phyloP scores from a whole-genome alignment of 1,284 basidiomycete species.

The Pulveroboletus sp. region DNA sequence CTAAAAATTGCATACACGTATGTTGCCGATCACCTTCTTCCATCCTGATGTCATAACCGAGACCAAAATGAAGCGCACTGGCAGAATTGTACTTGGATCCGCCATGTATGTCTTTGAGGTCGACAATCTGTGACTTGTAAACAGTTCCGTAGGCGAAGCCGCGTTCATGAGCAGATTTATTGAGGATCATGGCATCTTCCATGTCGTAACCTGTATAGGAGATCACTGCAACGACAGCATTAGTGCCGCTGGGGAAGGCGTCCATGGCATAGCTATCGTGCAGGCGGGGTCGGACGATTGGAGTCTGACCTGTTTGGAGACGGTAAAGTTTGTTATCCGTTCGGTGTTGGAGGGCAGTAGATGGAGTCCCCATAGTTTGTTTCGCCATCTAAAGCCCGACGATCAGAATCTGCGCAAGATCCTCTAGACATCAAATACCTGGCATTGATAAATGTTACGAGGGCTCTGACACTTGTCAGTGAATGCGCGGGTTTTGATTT shows the following conservation, averaged over 20 bases:
- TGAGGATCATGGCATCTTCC: conserved; percentile 99
- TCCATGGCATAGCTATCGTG: conserved; percentile 99
- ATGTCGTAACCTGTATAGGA: conserved; percentile 99
- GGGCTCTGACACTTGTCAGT: conserved; percentile 51
- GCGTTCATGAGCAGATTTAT: conserved; percentile 97
- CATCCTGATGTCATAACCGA: conserved; percentile 73
- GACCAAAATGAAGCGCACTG: conserved; percentile 80
- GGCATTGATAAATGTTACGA: conserved; percentile 86
- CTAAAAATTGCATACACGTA: conserved; percentile 60
- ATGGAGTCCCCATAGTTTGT: conserved; percentile 99
- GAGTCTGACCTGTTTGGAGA: conserved; percentile 92
- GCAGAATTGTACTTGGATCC: conserved; percentile 50
- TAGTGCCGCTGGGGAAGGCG: conserved; percentile 96
- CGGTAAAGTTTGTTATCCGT: conserved; percentile 99
- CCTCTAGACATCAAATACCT: conserved; percentile 42
- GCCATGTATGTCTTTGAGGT: conserved; percentile 80
- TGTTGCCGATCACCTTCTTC: conserved; percentile 56
- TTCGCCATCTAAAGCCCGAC: conserved; percentile 84
- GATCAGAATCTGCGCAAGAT: conserved; percentile 9
- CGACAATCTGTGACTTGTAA: conserved; percentile 93
- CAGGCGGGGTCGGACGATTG: conserved; percentile 88
- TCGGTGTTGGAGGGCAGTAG: conserved; percentile 84
- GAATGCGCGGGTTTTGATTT: not conserved
- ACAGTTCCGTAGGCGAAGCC: conserved; percentile 97
- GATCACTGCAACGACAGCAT: conserved; percentile 98